phyloP scores from a whole-genome alignment of 805 yeast species.

The Peterozyma xylosa region DNA sequence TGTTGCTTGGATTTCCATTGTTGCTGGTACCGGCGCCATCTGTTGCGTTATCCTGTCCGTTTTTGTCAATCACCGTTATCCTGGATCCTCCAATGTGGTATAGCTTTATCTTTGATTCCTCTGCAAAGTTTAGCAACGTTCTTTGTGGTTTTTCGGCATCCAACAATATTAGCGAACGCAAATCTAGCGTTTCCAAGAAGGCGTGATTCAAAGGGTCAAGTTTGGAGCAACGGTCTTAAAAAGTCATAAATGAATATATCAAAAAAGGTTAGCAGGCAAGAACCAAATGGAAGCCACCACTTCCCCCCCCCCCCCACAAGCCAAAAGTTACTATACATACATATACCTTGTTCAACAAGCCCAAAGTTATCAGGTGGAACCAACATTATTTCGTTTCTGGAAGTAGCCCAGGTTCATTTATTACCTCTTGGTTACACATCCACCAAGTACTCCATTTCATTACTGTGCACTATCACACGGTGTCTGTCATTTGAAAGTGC shows the following conservation, averaged over 20 bases:
- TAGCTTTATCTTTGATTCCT: constrained; percentile 44
- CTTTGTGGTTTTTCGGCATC: constrained; percentile 85
- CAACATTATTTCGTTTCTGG: constrained; percentile 39
- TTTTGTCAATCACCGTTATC: constrained; percentile 25
- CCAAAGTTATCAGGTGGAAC: constrained; percentile 94
- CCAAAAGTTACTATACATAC: constrained; percentile 16
- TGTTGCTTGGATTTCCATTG: constrained; percentile 4
- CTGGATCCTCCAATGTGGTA: constrained; percentile 36
- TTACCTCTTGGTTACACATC: no score
- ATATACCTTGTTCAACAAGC: constrained; percentile 79
- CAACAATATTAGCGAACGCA: constrained; percentile 62
- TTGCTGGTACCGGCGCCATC: constrained; percentile 9
- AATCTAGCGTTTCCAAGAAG: constrained; percentile 64
- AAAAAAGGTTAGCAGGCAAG: background rate
- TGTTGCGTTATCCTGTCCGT: constrained; percentile 1
- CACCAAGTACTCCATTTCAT: no score
- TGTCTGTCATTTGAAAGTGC: no score
- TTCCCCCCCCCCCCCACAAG: no score
- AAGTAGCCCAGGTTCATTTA: no score
- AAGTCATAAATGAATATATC: constrained; percentile 4
- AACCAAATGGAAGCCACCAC: background rate
- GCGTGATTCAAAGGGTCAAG: constrained; percentile 71
- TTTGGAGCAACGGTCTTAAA: constrained; percentile 63
- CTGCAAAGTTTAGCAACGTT: constrained; percentile 58
- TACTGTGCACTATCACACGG: no score